phyloP scores from a whole-genome alignment of 2,329 filamentous ascomycete species.

The Neophaeococcomyces aloes region DNA sequence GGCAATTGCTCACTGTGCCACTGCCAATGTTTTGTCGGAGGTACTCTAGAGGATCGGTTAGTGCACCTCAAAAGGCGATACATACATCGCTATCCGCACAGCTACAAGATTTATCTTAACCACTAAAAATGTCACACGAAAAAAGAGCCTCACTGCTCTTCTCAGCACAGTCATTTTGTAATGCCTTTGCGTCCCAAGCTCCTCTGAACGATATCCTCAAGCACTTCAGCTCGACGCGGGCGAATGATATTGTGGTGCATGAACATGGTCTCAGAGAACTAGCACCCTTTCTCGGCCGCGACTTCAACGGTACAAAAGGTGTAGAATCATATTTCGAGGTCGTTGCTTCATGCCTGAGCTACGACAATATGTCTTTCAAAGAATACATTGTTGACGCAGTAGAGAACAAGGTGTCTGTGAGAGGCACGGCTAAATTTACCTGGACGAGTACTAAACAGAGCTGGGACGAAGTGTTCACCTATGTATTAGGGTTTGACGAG shows the following conservation, averaged over 20 bases:
- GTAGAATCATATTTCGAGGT: conserved; percentile 30
- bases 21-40: too few relatives aligned
- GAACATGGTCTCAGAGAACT: conserved; percentile 34
- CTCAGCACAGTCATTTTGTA: conserved; percentile 24
- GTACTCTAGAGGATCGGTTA: too few relatives aligned
- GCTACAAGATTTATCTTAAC: too few relatives aligned
- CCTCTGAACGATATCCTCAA: conserved; percentile 24
- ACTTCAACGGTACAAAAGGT: conserved; percentile 29
- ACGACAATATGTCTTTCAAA: conserved; percentile 30
- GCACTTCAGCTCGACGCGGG: conserved; percentile 27
- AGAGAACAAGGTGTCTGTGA: conserved; percentile 25
- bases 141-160: conserved; percentile 19
- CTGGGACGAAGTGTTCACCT: conserved; percentile 34
- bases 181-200: conserved; percentile 24
- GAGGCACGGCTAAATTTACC: conserved; percentile 27
- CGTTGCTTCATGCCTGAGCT: conserved; percentile 24
- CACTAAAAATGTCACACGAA: conserved; percentile 11
- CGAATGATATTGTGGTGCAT: conserved; percentile 21
- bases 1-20: too few relatives aligned
- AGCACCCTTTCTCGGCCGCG: conserved; percentile 33
- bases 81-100: too few relatives aligned
- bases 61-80: too few relatives aligned
- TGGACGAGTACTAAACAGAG: conserved; percentile 27
- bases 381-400: conserved; percentile 30
- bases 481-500: conserved; percentile 28